Percentiles rank a stretch among this genome's conserved stretches.
phyloP scores from a whole-genome alignment of 2,329 filamentous ascomycete species.

The Nectriaceae sp. region DNA sequence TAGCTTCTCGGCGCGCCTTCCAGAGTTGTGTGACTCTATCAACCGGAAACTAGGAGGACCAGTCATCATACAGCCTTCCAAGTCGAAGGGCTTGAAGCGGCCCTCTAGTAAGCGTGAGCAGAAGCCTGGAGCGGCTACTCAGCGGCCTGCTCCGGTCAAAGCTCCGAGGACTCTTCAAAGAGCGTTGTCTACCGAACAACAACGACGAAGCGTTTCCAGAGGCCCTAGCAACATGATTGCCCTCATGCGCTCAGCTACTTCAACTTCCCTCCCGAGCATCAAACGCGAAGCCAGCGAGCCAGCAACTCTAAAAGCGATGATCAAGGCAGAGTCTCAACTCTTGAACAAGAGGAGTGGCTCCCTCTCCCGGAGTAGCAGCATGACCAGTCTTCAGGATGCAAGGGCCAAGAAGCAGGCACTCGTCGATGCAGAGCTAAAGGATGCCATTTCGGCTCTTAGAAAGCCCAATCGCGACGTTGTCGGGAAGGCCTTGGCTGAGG shows the following conservation, averaged over 20 bases:
- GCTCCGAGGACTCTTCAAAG: constrained; percentile 58
- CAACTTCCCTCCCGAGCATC: constrained; percentile 58
- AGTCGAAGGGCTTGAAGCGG: constrained; percentile 50
- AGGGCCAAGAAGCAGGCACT: constrained; percentile 67
- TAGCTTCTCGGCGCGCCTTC: constrained; percentile 75
- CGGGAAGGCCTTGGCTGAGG: constrained; percentile 67
- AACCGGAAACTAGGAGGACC: constrained; percentile 78
- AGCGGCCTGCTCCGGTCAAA: constrained; percentile 45
- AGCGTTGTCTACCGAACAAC: constrained; percentile 62
- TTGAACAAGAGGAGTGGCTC: constrained; percentile 43
- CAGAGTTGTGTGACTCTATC: constrained; percentile 68
- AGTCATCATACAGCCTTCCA: constrained; percentile 56
- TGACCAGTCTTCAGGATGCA: constrained; percentile 52
- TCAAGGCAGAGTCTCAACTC: constrained; percentile 41
- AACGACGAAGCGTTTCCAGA: constrained; percentile 54
- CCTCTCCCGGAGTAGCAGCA: constrained; percentile 46
- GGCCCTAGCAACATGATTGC: constrained; percentile 61
- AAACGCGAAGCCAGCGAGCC: constrained; percentile 71
- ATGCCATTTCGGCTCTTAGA: constrained; percentile 73
- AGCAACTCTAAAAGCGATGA: constrained; percentile 50
- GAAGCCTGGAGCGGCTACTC: constrained; percentile 55
- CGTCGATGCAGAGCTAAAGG: constrained; percentile 69
- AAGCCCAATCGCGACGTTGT: constrained; percentile 75
- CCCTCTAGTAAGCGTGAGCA: constrained; percentile 44
- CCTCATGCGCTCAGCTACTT: constrained; percentile 69